These are phyloP conservation scores for Paxillus rubicundulus DNA, from an alignment of 768 basidiomycete species.

Conservation along the genomic window DNA sequence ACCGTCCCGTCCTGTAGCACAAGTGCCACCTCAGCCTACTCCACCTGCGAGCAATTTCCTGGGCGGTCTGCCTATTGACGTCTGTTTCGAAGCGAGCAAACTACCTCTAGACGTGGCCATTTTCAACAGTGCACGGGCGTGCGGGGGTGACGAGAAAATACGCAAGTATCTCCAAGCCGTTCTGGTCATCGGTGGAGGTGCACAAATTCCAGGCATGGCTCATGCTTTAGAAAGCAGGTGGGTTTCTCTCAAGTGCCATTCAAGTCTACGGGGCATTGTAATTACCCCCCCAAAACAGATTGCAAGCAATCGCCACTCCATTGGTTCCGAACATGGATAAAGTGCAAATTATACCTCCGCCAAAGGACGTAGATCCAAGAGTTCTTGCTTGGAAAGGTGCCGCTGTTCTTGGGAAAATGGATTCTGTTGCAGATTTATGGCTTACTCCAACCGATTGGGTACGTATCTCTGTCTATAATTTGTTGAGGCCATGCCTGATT, in stretches of 20 bases:
- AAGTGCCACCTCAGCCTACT: slow-evolving; percentile 13
- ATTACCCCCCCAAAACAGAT: slow-evolving; percentile 34
- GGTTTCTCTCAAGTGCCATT: slow-evolving; percentile 1
- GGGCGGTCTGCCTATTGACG: slow-evolving; percentile 63
- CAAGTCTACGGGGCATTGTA: background rate
- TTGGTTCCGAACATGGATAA: slow-evolving; percentile 82
- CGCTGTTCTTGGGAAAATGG: slow-evolving; percentile 88
- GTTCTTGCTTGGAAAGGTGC: slow-evolving; percentile 96
- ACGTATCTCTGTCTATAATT: slow-evolving; percentile 21
- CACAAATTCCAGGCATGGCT: slow-evolving; percentile 75
- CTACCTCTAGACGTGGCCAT: slow-evolving; percentile 91
- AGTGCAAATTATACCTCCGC: slow-evolving; percentile 90
- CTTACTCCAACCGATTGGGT: slow-evolving; percentile 87
- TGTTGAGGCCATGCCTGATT: slow-evolving; percentile 5
- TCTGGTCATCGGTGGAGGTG: slow-evolving; percentile 83
- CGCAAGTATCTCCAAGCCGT: slow-evolving; percentile 87
- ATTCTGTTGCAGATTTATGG: slow-evolving; percentile 88
- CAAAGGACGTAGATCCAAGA: slow-evolving; percentile 87
- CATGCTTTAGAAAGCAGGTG: slow-evolving; percentile 88
- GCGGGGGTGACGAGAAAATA: slow-evolving; percentile 85
- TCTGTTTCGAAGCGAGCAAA: slow-evolving; percentile 83
- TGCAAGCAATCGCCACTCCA: slow-evolving; percentile 83
- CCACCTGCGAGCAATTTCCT: slow-evolving; percentile 33
- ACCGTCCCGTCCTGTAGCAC: slow-evolving; percentile 21
- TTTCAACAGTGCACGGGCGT: slow-evolving; percentile 86